Conservation (phyloP, 2,329 filamentous ascomycete genomes). For the Pestalotiopsis fici region DNA sequence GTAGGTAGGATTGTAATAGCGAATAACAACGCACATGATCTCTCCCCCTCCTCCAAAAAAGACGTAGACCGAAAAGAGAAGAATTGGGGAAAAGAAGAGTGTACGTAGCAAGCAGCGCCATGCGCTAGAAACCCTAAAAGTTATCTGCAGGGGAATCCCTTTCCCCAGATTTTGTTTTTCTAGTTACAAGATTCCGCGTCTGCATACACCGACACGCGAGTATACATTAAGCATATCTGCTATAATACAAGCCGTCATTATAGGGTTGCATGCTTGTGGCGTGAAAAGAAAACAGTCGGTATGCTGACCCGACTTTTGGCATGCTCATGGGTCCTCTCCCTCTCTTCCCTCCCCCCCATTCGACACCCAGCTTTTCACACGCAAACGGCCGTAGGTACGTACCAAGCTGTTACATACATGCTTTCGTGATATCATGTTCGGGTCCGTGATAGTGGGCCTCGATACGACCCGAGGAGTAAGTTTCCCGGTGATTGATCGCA, state of each 20-base stretch:
- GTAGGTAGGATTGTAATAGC: neutral
- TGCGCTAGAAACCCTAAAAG: neutral
- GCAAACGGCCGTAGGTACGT: neutral
- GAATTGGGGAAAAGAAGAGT: neutral
- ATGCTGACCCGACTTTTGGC: neutral
- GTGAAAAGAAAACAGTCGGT: neutral
- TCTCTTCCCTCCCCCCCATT: neutral
- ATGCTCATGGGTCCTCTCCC: neutral
- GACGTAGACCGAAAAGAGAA: neutral
- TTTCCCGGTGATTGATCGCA: neutral
- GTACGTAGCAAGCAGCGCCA: too few relatives aligned
- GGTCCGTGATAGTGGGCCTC: neutral
- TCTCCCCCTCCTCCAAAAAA: too few relatives aligned
- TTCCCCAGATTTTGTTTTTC: slow-evolving; percentile 5
- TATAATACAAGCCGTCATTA: neutral
- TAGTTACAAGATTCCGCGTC: neutral
- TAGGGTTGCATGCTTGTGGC: neutral
- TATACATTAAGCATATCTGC: neutral
- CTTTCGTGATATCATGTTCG: neutral
- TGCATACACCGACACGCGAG: slow-evolving; percentile 2
- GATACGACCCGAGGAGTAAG: neutral
- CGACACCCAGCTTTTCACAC: neutral
- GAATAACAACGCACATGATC: neutral
- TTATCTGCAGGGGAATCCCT: slow-evolving; percentile 6
- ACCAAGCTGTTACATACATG: neutral